A percentile compares a stretch with the other conserved stretches of the same genome.
Evolutionary conservation across 2,329 filamentous ascomycete species (phyloP).

Genomic region (Stachybotrys chlorohalonatus): DNA sequence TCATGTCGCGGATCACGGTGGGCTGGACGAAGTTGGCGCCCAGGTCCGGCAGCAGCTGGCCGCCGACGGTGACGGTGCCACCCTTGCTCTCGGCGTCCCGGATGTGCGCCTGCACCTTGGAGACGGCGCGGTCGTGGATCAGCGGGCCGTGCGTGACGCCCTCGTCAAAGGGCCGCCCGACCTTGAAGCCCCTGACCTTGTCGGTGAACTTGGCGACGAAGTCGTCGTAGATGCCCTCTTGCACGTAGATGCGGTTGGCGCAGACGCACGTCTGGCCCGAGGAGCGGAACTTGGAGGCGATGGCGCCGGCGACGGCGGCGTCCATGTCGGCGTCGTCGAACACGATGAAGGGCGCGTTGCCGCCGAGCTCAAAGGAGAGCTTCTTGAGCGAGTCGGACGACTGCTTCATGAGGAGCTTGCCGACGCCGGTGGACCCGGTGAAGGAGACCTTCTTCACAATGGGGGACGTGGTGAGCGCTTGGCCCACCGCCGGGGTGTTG

Average conservation of each 20-base stretch:
- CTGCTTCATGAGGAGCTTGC: conserved; percentile 81
- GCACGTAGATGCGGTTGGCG: conserved; percentile 75
- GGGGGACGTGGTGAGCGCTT: conserved; percentile 61
- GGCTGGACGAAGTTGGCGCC: conserved; percentile 84
- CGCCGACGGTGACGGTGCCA: conserved; percentile 65
- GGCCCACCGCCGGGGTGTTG: conserved; percentile 74
- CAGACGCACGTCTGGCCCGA: conserved; percentile 95
- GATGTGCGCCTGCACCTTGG: conserved; percentile 73
- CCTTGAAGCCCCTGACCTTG: conserved; percentile 64
- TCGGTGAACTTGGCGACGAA: conserved; percentile 62
- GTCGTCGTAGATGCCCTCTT: conserved; percentile 66
- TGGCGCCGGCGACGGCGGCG: conserved; percentile 69
- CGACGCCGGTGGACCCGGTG: conserved; percentile 67
- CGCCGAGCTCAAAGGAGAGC: conserved; percentile 80
- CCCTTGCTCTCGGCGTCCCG: conserved; percentile 71
- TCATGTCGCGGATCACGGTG: conserved; percentile 85
- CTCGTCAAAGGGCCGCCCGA: conserved; percentile 64
- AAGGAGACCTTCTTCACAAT: conserved; percentile 86
- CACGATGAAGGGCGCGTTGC: conserved; percentile 93
- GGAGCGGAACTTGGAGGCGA: conserved; percentile 84
- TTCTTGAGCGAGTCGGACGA: conserved; percentile 76
- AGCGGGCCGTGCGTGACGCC: conserved; percentile 71
- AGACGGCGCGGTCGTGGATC: conserved; percentile 74
- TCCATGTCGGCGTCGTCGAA: conserved; percentile 94
- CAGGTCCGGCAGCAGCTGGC: conserved; percentile 62